These are phyloP conservation scores for Picochlorum sp. DNA, from an alignment of 139 green algal species.

Conservation along the genomic window DNA sequence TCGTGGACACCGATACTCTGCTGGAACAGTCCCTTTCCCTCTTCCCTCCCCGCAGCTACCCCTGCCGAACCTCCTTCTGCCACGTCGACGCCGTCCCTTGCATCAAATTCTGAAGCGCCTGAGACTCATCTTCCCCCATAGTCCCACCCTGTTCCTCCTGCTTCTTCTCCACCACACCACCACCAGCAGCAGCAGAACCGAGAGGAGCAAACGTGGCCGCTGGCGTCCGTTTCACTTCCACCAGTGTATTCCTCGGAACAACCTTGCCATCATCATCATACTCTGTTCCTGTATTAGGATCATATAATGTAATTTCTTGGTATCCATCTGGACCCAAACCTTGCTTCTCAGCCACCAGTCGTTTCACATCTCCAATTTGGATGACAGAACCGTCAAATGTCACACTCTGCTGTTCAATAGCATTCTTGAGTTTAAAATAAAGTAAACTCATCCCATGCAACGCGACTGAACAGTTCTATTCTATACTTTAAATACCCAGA, in stretches of 20 bases:
- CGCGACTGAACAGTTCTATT: background rate
- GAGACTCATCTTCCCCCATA: slow-evolving; percentile 21
- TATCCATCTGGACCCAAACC: slow-evolving; percentile 49
- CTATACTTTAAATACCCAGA: background rate
- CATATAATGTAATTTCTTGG: slow-evolving; percentile 52
- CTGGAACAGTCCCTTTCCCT: slow-evolving; percentile 5
- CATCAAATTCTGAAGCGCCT: slow-evolving; percentile 23
- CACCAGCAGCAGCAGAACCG: slow-evolving; percentile 3
- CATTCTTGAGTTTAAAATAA: slow-evolving; percentile 17
- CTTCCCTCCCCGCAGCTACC: slow-evolving; percentile 13
- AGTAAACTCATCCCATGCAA: slow-evolving; percentile 13
- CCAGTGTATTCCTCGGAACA: slow-evolving; percentile 49
- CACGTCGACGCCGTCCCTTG: slow-evolving; percentile 16
- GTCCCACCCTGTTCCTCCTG: background rate
- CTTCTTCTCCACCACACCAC: background rate
- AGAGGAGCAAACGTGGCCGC: slow-evolving; percentile 23
- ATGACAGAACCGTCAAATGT: slow-evolving; percentile 68
- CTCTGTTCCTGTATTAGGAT: slow-evolving; percentile 44
- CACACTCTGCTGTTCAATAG: slow-evolving; percentile 41
- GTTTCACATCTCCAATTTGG: slow-evolving; percentile 65
- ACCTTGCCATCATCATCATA: slow-evolving; percentile 51
- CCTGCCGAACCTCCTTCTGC: slow-evolving; percentile 33
- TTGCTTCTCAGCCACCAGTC: slow-evolving; percentile 65
- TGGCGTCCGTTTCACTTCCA: slow-evolving; percentile 57
- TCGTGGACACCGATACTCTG: slow-evolving; percentile 30